Percentiles rank a stretch among this genome's conserved stretches.
Conservation (phyloP, 768 basidiomycete species). For the Chalciporus chontae region DNA sequence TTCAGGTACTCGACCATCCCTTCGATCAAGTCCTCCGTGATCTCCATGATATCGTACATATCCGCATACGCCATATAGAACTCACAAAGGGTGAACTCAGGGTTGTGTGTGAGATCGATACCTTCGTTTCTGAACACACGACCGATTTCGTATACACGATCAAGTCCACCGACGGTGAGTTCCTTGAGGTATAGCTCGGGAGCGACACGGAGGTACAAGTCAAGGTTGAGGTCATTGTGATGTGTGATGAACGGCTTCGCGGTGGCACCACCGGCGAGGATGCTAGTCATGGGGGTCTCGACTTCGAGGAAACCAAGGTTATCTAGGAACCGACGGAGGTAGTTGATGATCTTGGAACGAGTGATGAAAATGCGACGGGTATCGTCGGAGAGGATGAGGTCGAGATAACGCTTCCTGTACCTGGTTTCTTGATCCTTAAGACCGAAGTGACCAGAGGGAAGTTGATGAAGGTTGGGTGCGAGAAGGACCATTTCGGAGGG, state of each 20-base stretch:
- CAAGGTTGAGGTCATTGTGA: conserved; percentile 96
- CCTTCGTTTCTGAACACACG: conserved; percentile 98
- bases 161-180: conserved; percentile 93
- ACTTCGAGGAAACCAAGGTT: conserved; percentile 95
- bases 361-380: conserved; percentile 90
- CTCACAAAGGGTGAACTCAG: conserved; percentile 99
- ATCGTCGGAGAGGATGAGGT: conserved; percentile 90
- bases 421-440: conserved; percentile 97
- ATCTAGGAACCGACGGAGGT: conserved; percentile 88
- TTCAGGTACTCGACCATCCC: conserved; percentile 88
- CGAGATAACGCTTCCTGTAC: conserved; percentile 98
- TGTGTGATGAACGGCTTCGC: conserved; percentile 99
- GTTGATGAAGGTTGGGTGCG: conserved; percentile 93
- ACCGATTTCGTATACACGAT: conserved; percentile 98
- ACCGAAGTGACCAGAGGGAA: conserved; percentile 89
- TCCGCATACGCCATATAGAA: conserved; percentile 99
- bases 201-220: conserved; percentile 95
- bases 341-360: conserved; percentile 87
- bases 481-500: conserved; percentile 82
- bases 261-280: conserved; percentile 95
- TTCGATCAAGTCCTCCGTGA: conserved; percentile 88
- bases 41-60: conserved; percentile 97
- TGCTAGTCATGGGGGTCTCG: conserved; percentile 97
- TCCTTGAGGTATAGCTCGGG: conserved; percentile 98
- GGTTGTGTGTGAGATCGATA: conserved; percentile 98